These are phyloP conservation scores for Eudorina sp. DNA, from an alignment of 139 green algal genomes.

Conservation along the genomic window DNA sequence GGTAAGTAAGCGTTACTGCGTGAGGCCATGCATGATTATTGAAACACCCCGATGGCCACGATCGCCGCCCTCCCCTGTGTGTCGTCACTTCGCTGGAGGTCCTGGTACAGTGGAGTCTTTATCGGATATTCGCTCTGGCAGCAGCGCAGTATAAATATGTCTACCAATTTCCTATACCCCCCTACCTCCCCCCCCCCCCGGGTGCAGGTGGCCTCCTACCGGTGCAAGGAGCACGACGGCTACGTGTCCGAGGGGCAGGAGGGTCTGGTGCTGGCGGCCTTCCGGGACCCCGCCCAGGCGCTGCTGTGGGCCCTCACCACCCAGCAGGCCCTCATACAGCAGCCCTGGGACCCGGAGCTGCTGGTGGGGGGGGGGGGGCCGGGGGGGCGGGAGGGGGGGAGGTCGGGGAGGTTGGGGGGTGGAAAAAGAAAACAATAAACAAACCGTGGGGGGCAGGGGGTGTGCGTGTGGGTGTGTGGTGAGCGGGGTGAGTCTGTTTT, in stretches of 20 bases:
- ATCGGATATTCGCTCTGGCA: no score
- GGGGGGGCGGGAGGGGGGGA: neutral
- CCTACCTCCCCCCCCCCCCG: neutral
- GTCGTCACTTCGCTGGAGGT: no score
- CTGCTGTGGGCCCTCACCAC: conserved; percentile 41
- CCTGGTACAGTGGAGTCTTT: no score
- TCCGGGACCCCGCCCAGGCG: conserved; percentile 33
- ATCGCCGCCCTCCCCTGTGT: no score
- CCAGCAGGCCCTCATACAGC: conserved; percentile 10
- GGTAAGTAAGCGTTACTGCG: no score
- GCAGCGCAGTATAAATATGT: no score
- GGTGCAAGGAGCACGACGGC: conserved; percentile 6
- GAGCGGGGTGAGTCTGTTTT: no score
- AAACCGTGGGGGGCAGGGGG: no score
- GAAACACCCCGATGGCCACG: no score
- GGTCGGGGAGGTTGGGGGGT: neutral
- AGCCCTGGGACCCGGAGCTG: conserved; percentile 33
- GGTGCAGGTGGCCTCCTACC: conserved; percentile 9
- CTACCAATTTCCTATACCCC: no score
- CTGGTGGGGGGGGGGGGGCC: conserved; percentile 5
- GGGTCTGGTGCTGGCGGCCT: conserved; percentile 40
- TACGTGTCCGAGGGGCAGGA: conserved; percentile 37
- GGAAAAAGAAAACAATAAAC: neutral
- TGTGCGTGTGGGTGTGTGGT: no score
- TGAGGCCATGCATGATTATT: no score